Percentiles rank a stretch among this genome's conserved stretches.
Conservation (phyloP, 352 stramenopile genomes). For the Pelagophyceae sp. region DNA sequence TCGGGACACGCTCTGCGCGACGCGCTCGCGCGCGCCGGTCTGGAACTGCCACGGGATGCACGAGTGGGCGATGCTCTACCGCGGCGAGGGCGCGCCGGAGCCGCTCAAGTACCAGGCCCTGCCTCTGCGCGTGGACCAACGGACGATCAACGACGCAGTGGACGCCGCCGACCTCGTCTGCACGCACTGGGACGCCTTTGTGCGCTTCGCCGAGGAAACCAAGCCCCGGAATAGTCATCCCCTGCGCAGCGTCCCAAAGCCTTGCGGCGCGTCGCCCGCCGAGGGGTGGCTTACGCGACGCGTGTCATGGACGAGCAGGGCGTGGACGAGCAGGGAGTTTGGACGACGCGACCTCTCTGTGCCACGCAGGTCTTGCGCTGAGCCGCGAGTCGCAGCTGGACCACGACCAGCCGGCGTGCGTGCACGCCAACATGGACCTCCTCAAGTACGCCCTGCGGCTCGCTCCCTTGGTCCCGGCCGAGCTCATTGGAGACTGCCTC, state of each 20-base stretch:
- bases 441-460: slow-evolving; percentile 58
- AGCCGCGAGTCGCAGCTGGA: slow-evolving; percentile 43
- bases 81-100: slow-evolving; percentile 25
- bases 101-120: slow-evolving; percentile 41
- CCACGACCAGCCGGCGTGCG: slow-evolving; percentile 60
- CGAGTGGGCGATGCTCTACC: slow-evolving; percentile 71
- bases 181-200: slow-evolving; percentile 64
- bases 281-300: too few species aligned
- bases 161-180: slow-evolving; percentile 49
- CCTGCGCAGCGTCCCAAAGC: too few species aligned
- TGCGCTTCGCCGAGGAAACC: slow-evolving; percentile 55
- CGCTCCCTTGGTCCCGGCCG: slow-evolving; percentile 46
- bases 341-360: too few species aligned
- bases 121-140: slow-evolving; percentile 42
- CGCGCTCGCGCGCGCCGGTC: slow-evolving; percentile 36
- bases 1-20: slow-evolving; percentile 22
- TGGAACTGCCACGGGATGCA: slow-evolving; percentile 63
- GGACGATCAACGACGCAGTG: slow-evolving; percentile 50
- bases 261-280: too few species aligned
- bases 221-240: slow-evolving; percentile 46
- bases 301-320: too few species aligned
- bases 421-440: slow-evolving; percentile 70
- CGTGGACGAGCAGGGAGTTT: too few species aligned
- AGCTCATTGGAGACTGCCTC: slow-evolving; percentile 43
- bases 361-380: too few species aligned